Evolutionary conservation across 176 grass and related monocot genomes (phyloP).

Genomic region (Oryza glaberrima): DNA sequence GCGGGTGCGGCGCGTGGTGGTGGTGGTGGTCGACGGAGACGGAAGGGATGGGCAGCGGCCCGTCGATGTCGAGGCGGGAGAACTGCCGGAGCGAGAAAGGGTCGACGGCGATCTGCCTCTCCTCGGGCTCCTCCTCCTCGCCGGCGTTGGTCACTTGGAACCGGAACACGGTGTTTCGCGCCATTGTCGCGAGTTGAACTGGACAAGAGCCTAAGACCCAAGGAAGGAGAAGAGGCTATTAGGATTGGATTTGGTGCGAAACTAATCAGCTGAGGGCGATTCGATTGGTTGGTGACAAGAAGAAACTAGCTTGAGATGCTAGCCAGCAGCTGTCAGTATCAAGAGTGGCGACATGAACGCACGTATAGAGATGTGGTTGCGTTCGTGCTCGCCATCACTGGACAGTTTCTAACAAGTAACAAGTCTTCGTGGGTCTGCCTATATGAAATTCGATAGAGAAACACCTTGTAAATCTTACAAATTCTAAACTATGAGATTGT

Average conservation of each 20-base stretch:
- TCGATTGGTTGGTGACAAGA: no score
- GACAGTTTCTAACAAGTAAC: no score
- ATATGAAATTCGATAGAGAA: no score
- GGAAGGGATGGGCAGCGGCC: conserved; percentile 60
- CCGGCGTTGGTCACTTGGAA: conserved; percentile 17
- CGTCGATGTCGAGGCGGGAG: conserved; percentile 59
- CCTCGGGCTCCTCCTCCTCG: conserved; percentile 33
- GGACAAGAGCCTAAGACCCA: no score
- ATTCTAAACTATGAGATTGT: no score
- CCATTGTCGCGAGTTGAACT: conserved; percentile 15
- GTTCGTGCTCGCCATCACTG: no score
- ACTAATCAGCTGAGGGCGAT: background rate
- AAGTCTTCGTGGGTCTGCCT: no score
- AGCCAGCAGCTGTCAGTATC: no score
- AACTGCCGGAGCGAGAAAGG: conserved; percentile 54
- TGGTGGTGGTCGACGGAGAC: conserved; percentile 43
- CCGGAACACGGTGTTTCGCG: conserved; percentile 20
- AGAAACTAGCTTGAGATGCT: no score
- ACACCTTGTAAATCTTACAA: no score
- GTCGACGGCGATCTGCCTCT: conserved; percentile 49
- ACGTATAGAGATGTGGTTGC: no score
- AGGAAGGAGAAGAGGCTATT: background rate
- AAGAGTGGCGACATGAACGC: no score
- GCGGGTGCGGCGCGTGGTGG: background rate
- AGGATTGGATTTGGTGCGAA: background rate